Base-by-base conservation (phyloP, 176 grass and related monocot species). In the Carex pumila region DNA sequence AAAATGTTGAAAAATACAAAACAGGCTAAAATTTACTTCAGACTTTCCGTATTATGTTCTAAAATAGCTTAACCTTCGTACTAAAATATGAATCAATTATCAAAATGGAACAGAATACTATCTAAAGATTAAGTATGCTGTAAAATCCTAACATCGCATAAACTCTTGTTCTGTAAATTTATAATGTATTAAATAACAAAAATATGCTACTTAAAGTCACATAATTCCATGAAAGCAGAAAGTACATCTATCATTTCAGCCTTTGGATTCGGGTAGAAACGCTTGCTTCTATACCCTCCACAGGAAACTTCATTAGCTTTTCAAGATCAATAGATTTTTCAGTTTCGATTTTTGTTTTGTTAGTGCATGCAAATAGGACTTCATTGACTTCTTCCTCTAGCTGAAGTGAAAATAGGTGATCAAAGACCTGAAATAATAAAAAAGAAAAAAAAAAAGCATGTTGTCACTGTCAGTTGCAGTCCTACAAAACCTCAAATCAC, bases 371-470 rank as follows among this genome's bases (percentile, higher is more conserved):
- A 79, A 91, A 94, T 25, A 95, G 65, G 82, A 98, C 86, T 82
- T 98, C 95, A 15, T 98, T 98, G 53, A 98, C 91, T 22, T 95
- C 91, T 74, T 98, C 95, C 82, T 98, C 91, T n/a, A 98, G 89
- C 73, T 95, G 86, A 71, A 93, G 84, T 1, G 92, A 98, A 83
- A 86, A 94, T 6, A 98, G 70, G 63, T 87, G 74, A 55, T 90
- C 85, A 82, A 95, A 95, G 19, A 90, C 88, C 95, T 98, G 71
- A 43, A 90, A 68, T 60, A 19, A 84, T 12, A 67, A 34, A 65
- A 60, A 66, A 52, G 4, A n/a, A 64, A 47, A 14, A 8, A 82
- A 47, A 14, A 9, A 82, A 10, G 12, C 12, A 54, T 10, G 15
- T 76, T 55, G 29, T 76, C 72, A 76, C 55, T 55, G 29, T 76